Base-by-base conservation (phyloP, 352 stramenopile species). In the Pythium aquatile region DNA sequence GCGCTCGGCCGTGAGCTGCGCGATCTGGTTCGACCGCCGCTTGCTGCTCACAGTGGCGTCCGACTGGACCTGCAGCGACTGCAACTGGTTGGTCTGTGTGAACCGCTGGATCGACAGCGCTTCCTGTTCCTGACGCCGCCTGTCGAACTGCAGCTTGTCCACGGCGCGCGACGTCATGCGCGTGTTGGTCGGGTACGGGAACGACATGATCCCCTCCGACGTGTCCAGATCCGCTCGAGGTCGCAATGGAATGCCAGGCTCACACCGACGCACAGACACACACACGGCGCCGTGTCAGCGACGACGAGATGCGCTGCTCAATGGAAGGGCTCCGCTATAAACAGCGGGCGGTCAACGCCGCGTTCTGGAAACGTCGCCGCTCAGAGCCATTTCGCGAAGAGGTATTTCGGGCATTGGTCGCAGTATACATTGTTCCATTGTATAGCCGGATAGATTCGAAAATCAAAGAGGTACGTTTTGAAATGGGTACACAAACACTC, bases 101-200 rank as follows among this genome's bases (percentile, higher is more conserved):
- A 89, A 91, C 44, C 75, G 69, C 58, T 76, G 61, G 28, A 91
- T 69, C 40, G 78, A 78, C n/a, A 69, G 33, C 51, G 84, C 76
- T 29, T 90, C 77, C n/a, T 69, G 47, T 59, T 88, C 83, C 60
- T 88, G 81, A 9, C 74, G 73, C n/a, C 80, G 78, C 13, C 83
- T 77, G 29, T 88, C 79, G 26, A 66, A 46, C 66, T 89, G 81
- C 11, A 87, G 64, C 69, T 87, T 87, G 46, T 91, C 80, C 16
- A 88, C 71, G 55, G 81, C 76, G 39, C 76, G 80, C 63, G 80
- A 63, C 55, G 83, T 84, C 75, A 91, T 83, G 61, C 79, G 82
- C 69, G 73, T 73, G 66, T 65, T 73, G 24, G 69, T 74, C 40
- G 78, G 76, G 72, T 84, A 87, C 71, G 72, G 63, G 68, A 85